Evolutionary conservation across 768 basidiomycete genomes (phyloP).

Genomic region (Russula brevipes): DNA sequence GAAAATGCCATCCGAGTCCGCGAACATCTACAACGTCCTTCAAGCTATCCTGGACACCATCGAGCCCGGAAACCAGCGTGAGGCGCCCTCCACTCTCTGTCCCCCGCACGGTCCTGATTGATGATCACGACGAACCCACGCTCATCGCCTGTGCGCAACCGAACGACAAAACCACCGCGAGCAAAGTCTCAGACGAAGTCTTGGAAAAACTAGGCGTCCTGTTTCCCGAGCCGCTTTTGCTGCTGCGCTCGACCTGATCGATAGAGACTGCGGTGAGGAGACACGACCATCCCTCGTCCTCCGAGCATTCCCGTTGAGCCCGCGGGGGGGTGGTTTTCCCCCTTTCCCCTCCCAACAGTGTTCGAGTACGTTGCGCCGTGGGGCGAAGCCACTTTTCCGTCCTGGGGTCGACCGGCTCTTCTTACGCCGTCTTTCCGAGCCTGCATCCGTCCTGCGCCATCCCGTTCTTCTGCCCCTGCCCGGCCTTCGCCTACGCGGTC

Average conservation of each 20-base stretch:
- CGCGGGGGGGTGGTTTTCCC: no score
- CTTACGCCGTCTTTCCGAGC: constrained; percentile 51
- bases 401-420: constrained; percentile 57
- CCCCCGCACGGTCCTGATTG: not conserved
- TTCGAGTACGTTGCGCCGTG: constrained; percentile 54
- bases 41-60: constrained; percentile 28
- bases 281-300: not conserved
- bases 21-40: constrained; percentile 11
- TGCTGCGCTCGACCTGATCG: constrained; percentile 74
- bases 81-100: constrained; percentile 12
- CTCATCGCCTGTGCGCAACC: no score
- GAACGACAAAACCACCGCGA: no score
- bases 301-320: no score
- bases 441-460: constrained; percentile 39
- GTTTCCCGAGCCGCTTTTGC: constrained; percentile 56
- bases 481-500: constrained; percentile 63
- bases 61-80: constrained; percentile 33
- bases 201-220: constrained; percentile 52
- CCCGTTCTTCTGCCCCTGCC: constrained; percentile 63
- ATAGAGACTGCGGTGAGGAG: constrained; percentile 56
- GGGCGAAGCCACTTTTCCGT: constrained; percentile 62
- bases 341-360: constrained; percentile 38
- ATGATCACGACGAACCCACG: not conserved
- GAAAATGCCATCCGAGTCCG: constrained; percentile 3
- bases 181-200: constrained; percentile 45